Percentiles rank a stretch among this genome's conserved stretches.
phyloP scores from a whole-genome alignment of 1,284 basidiomycete genomes.

The Melanopsichium pennsylvanicum region DNA sequence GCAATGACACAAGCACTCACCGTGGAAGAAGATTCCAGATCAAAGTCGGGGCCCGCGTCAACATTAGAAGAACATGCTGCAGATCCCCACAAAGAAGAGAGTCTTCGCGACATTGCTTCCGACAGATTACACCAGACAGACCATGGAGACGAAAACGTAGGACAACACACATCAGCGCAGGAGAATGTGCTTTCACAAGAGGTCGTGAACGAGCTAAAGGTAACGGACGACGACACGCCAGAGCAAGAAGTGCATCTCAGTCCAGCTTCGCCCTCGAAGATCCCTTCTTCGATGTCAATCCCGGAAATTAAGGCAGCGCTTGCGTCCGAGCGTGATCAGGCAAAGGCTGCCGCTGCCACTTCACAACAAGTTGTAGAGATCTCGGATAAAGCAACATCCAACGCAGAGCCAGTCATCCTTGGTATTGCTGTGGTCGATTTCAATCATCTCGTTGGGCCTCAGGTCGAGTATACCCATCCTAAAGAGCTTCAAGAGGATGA shows the following conservation, averaged over 20 bases:
- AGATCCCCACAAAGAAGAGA: too few relatives aligned
- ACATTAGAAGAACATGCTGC: too few relatives aligned
- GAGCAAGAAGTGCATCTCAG: background rate
- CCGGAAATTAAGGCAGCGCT: constrained; percentile 42
- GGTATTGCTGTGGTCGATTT: constrained; percentile 65
- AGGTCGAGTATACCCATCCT: constrained; percentile 62
- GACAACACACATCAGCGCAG: background rate
- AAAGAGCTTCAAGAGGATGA: constrained; percentile 53
- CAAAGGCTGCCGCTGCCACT: constrained; percentile 23
- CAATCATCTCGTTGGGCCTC: constrained; percentile 64
- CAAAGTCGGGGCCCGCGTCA: too few relatives aligned
- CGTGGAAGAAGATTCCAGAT: too few relatives aligned
- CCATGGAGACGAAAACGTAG: too few relatives aligned
- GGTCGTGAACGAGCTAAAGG: background rate
- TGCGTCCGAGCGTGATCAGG: constrained; percentile 33
- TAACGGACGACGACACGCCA: background rate
- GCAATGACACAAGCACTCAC: too few relatives aligned
- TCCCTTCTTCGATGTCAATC: constrained; percentile 37
- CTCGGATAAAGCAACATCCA: background rate
- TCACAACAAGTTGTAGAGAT: background rate
- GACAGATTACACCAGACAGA: too few relatives aligned
- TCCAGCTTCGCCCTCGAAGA: constrained; percentile 8
- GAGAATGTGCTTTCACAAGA: background rate
- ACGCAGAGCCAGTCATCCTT: constrained; percentile 43
- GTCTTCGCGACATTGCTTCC: too few relatives aligned